Evolutionary conservation across 495 filamentous ascomycete genomes (phyloP), one percentile per base, ranked within the genome.

Genomic region (Staphylotrichum tortipilum): DNA sequence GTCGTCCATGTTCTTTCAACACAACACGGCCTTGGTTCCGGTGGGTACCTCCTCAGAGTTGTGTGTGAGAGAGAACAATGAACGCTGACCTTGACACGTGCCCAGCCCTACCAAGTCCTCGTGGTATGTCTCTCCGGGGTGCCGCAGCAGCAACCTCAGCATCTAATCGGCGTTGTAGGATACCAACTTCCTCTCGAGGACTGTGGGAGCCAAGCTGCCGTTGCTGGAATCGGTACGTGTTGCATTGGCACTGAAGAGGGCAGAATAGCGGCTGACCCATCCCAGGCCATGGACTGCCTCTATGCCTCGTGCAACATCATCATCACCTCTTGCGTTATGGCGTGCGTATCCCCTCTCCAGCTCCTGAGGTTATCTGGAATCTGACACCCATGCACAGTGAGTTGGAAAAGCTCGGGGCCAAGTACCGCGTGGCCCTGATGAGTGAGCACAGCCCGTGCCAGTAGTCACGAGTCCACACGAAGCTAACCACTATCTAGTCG

Each of bases 151-250:
- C n/a, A 50, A 44, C 18, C 35, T n/a, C 26, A 14, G 17, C 18
- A 7, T 28, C 58, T 58, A 15, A 56, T 23, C 17, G 8, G 18
- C 7, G n/a, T n/a, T 3, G 11, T 19, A 54, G 34, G 89, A 95
- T 69, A 95, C 90, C 69, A 96, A 96, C 65, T 98, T 98, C 63
- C 78, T 97, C 44, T 86, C 81, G 33, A 88, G 94, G 64, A 89
- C 88, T 4, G 88, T 97, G 23, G 85, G 89, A 54, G 78, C 82
- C 54, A 98, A 98, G 69, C 78, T 95, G 14, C 87, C 91, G 21
- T 70, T 98, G 4, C 77, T 94, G 7, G 80, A 90, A 49, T 79
- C 83, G 49, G 69, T 64, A 46, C n/a, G 53, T 47, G 15, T n/a
- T 9, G 14, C 9, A 28, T 36, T 1, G 1, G 5, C 31, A n/a